Percentiles rank a stretch among this genome's conserved stretches.
Conservation (phyloP, 306 rosid species). For the Malus orientalis region DNA sequence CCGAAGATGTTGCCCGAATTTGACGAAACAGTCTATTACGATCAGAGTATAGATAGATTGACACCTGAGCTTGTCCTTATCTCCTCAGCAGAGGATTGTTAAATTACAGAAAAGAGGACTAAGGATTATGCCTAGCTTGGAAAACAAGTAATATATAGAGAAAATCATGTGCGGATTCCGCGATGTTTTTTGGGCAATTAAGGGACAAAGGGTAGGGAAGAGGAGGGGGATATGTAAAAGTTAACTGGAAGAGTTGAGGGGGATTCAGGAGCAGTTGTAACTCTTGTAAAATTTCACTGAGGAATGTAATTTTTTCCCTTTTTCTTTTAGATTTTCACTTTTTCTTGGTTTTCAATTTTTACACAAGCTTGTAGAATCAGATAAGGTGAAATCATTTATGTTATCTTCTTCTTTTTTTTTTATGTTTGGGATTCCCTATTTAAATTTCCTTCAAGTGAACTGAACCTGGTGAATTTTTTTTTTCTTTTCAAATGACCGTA, state of each 20-base stretch:
- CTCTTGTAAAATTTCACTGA: background rate
- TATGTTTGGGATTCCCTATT: background rate
- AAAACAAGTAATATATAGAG: background rate
- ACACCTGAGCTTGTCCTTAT: slow-evolving; percentile 7
- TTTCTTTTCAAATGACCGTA: no score
- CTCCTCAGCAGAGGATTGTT: slow-evolving; percentile 7
- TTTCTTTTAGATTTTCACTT: background rate
- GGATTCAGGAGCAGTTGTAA: background rate
- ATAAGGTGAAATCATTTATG: background rate
- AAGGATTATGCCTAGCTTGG: background rate
- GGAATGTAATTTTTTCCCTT: background rate
- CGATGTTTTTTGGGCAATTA: background rate
- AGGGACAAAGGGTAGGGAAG: background rate
- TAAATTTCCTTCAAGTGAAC: background rate
- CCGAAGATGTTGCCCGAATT: slow-evolving; percentile 14
- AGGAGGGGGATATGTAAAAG: background rate
- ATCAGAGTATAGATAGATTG: slow-evolving; percentile 10
- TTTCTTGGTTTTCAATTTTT: background rate
- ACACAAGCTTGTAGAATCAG: background rate
- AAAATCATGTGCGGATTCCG: background rate
- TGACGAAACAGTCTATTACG: slow-evolving; percentile 8
- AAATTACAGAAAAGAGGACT: background rate
- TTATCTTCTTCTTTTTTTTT: background rate
- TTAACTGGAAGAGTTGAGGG: background rate
- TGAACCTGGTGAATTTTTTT: background rate